Conservation (phyloP, 2,329 filamentous ascomycete species). For the Chaetomiaceae sp. region DNA sequence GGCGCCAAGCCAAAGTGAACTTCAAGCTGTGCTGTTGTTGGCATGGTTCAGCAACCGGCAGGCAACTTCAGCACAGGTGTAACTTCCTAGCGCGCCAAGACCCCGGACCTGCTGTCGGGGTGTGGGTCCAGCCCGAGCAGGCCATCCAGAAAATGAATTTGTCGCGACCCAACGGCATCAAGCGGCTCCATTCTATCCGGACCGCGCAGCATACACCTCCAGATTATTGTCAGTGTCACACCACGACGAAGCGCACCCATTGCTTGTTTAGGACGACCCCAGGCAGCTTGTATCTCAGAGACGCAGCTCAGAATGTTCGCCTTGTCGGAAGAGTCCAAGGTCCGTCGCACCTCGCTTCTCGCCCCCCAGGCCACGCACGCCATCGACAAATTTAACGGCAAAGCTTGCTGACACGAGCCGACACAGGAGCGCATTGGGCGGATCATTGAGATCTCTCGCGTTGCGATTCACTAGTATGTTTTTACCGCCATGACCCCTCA, state of each 20-base stretch:
- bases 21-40: too few species aligned
- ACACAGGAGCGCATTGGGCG: slow-evolving; percentile 90
- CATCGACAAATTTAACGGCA: too few species aligned
- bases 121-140: background rate
- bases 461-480: slow-evolving; percentile 90
- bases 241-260: too few species aligned
- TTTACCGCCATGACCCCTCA: background rate
- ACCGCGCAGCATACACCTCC: too few species aligned
- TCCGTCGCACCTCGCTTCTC: slow-evolving; percentile 40
- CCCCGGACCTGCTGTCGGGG: too few species aligned
- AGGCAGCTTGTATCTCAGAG: background rate
- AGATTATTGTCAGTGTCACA: too few species aligned
- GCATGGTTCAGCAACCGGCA: too few species aligned
- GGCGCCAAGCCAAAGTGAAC: too few species aligned
- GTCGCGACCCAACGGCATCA: slow-evolving; percentile 1
- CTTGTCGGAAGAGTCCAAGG: slow-evolving; percentile 97
- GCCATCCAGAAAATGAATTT: slow-evolving; percentile 18
- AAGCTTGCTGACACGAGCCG: slow-evolving; percentile 14
- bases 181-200: background rate
- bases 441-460: slow-evolving; percentile 88
- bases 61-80: too few species aligned
- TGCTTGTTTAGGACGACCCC: too few species aligned
- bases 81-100: too few species aligned
- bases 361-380: too few species aligned
- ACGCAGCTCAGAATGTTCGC: slow-evolving; percentile 39